Base-by-base conservation (phyloP, 1,139 yeast genomes). In the Petasospora fabianii region DNA sequence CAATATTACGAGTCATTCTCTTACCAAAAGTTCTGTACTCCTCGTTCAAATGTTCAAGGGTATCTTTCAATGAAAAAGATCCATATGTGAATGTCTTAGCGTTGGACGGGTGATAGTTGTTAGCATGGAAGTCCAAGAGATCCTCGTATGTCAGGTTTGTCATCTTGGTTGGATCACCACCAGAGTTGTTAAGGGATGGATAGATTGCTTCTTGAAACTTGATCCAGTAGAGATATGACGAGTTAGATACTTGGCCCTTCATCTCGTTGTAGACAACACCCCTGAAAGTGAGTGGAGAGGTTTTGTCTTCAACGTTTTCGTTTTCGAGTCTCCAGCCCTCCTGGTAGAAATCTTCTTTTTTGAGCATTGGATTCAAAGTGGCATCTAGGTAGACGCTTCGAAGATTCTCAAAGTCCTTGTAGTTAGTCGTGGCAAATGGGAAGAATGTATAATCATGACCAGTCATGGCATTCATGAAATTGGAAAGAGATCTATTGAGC, bases 401-500 rank as follows among this genome's bases (percentile, higher is more conserved):
- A 56, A 92, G 70, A 55, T 92, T 94, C 28, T 74, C 74, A 60
- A 76, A 92, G 60, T 92, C 99, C 43, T 76, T 77, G 31, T 65
- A 62, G 58, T 92, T 92, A 5, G 97, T 90, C 2, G 98, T 92
- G 18, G 97, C 88, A 69, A 92, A 92, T 5, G 99, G 98, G 55
- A 85, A 92, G 60, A 81, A 90, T 0, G 98, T 92, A 56, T 87
- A 88, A 61, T 92, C 97, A 51, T 85, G 90, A 14, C 96, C 98
- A 0, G 99, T 92, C 96, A 92, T 86, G 12, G 99, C 99, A 60
- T 92, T 92, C 99, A 92, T 92, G 62, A 88, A 92, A 60, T 87
- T 92, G 29, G 97, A 82, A 54, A 92, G 67, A 14, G 87, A 66
- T 51, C 97, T 68, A 58, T 90, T 92, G 43, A 92, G 70, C 98